A percentile compares a stretch with the other conserved stretches of the same genome.
Evolutionary conservation across 169 alveolate genomes (phyloP).

Genomic region (Cyclospora cayetanensis): DNA sequence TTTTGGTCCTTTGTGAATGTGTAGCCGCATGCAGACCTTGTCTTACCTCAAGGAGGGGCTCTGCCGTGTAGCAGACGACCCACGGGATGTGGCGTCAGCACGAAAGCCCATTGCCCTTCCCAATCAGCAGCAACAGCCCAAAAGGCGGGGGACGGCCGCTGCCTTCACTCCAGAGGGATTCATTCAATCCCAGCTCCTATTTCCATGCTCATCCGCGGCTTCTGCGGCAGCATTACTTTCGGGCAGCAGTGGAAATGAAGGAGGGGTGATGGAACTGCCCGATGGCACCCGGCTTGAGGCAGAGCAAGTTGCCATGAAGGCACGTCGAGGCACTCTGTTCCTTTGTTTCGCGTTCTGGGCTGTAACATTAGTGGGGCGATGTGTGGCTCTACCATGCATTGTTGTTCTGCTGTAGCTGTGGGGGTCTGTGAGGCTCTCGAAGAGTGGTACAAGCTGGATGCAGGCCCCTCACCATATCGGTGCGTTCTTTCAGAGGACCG

Average conservation of each 20-base stretch:
- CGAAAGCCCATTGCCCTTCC: constrained; percentile 39
- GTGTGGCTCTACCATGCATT: too few relatives aligned
- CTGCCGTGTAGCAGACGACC: constrained; percentile 67
- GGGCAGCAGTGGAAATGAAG: constrained; percentile 32
- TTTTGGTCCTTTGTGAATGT: neutral
- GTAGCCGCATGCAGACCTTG: constrained; percentile 68
- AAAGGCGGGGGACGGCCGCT: constrained; percentile 56
- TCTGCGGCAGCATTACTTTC: constrained; percentile 54
- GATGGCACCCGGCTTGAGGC: constrained; percentile 74
- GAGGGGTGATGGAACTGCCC: constrained; percentile 73
- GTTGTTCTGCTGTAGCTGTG: neutral
- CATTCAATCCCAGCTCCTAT: constrained; percentile 30
- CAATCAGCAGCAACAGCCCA: constrained; percentile 56
- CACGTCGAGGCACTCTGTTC: constrained; percentile 11
- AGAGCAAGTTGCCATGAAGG: constrained; percentile 68
- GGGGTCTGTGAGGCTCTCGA: neutral
- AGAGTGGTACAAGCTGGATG: too few relatives aligned
- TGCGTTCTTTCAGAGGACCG: neutral
- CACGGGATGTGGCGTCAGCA: constrained; percentile 53
- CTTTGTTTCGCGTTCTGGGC: too few relatives aligned
- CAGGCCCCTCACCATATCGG: neutral
- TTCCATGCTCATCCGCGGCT: constrained; percentile 34
- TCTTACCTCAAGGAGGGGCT: constrained; percentile 53
- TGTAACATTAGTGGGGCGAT: too few relatives aligned
- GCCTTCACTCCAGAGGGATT: constrained; percentile 21